Evolutionary conservation across 106 monocot species (phyloP), one percentile per base, ranked within the genome.

Genomic region (Hemerocallis citrina): DNA sequence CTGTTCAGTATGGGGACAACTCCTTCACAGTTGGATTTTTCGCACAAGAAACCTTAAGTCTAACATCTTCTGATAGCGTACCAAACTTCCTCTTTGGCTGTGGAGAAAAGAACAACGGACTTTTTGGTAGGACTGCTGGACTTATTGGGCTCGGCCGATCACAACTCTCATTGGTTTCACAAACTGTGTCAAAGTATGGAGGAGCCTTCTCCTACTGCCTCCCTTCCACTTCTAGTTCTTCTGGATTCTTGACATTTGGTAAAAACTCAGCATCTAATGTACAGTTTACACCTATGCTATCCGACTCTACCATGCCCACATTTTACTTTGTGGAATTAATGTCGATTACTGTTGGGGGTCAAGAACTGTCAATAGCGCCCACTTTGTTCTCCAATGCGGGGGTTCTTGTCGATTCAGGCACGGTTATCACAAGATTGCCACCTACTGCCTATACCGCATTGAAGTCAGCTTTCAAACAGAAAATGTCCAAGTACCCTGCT

Each of bases 321-420:
- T 80, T 68, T 55, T 85, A 85, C 70, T 74, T 50, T 22, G n/a
- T 85, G 2, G 30, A 67, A 0, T 57, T 85, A 1, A 61, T 56
- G 3, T 75, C 54, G 19, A 79, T 85, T 15, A n/a, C 7, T 14
- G 72, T 85, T 5, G 69, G 37, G 1, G 79, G 73, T 4, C 15
- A 52, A 29, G 17, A 34, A 30, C 54, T 92, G 0, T 4, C 19
- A 7, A 35, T 88, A 17, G 14, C 72, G 0, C 52, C 77, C 0
- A 27, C 62, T 0, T 57, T 74, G 25, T 87, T 88, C 73, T 23
- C 39, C 5, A 55, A 8, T 0, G 65, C 65, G 1, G 81, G 81
- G 0, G 66, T 72, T 10, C 9, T 86, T 17, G 61, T 92, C 50
- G 92, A 92, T 52, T 86, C 91, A 3, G 91, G 91, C n/a, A 86